Percentiles rank a stretch among this genome's conserved stretches.
phyloP scores from a whole-genome alignment of 352 stramenopile species.

The Phytopythium litorale region DNA sequence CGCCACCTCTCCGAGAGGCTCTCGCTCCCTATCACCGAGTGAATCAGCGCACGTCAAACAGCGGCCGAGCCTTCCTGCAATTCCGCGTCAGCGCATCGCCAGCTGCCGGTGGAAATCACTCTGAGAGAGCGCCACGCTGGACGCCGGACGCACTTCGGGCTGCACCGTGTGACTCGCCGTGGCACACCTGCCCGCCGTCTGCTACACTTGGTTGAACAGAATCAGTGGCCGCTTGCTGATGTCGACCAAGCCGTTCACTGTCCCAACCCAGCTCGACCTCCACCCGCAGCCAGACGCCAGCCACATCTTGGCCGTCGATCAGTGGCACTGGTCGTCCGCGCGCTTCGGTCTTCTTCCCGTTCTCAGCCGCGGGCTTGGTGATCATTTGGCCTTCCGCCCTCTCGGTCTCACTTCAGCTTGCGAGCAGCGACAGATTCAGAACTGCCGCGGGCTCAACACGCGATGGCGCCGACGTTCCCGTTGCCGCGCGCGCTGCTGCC shows the following conservation, averaged over 20 bases:
- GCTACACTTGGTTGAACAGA: no score
- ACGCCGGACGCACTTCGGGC: neutral
- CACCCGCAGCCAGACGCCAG: neutral
- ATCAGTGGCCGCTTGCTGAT: neutral
- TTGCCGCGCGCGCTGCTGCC: constrained; percentile 45
- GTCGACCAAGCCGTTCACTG: neutral
- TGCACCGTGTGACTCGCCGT: neutral
- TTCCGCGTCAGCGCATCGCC: no score
- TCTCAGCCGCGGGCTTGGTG: neutral
- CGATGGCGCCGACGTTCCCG: constrained; percentile 39
- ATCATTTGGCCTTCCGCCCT: constrained; percentile 5
- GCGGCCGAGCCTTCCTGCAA: no score
- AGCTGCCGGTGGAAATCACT: no score
- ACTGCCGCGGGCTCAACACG: neutral
- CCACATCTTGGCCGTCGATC: neutral
- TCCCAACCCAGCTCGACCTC: neutral
- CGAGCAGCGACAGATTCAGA: neutral
- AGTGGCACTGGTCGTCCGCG: neutral
- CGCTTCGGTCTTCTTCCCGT: neutral
- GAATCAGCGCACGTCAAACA: no score
- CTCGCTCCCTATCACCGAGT: no score
- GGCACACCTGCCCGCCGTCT: neutral
- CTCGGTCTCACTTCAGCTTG: neutral
- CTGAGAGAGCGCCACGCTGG: neutral
- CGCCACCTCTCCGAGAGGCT: no score